These are phyloP conservation scores for Pneumocystis sp. DNA, from an alignment of 1,139 yeast genomes.

Conservation along the genomic window DNA sequence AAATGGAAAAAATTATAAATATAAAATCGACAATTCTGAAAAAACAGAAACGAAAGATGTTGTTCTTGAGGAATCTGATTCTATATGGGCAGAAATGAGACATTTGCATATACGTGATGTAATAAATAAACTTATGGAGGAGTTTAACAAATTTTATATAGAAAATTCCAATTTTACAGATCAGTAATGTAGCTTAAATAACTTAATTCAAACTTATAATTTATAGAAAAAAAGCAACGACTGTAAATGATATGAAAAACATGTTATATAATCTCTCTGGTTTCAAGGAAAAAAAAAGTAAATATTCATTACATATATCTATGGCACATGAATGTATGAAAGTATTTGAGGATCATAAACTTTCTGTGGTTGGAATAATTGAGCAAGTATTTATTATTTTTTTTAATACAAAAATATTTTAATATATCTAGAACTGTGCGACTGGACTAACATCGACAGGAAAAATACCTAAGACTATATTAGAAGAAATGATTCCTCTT, in stretches of 20 bases:
- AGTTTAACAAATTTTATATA: constrained; percentile 50
- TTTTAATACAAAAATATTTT: neutral
- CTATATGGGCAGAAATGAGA: constrained; percentile 59
- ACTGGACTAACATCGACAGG: constrained; percentile 65
- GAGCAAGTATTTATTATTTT: constrained; percentile 16
- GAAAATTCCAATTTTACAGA: constrained; percentile 46
- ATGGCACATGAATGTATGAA: constrained; percentile 30
- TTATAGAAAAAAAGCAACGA: constrained; percentile 18
- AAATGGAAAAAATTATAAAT: constrained; percentile 39
- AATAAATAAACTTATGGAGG: constrained; percentile 45
- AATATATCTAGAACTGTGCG: constrained; percentile 45
- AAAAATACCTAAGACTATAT: constrained; percentile 44
- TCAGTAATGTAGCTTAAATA: constrained; percentile 6
- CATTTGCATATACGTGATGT: constrained; percentile 69
- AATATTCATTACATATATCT: constrained; percentile 26
- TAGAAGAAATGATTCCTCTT: constrained; percentile 48
- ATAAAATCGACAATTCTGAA: constrained; percentile 44
- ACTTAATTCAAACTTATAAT: neutral
- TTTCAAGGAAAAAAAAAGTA: constrained; percentile 26
- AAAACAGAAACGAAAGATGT: constrained; percentile 41
- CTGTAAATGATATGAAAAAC: constrained; percentile 27
- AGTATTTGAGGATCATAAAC: constrained; percentile 21
- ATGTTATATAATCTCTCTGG: constrained; percentile 31
- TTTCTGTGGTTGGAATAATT: constrained; percentile 23
- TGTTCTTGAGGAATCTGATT: constrained; percentile 47